Evolutionary conservation across 306 rosid genomes (phyloP).

Genomic region (Begonia loranthoides): DNA sequence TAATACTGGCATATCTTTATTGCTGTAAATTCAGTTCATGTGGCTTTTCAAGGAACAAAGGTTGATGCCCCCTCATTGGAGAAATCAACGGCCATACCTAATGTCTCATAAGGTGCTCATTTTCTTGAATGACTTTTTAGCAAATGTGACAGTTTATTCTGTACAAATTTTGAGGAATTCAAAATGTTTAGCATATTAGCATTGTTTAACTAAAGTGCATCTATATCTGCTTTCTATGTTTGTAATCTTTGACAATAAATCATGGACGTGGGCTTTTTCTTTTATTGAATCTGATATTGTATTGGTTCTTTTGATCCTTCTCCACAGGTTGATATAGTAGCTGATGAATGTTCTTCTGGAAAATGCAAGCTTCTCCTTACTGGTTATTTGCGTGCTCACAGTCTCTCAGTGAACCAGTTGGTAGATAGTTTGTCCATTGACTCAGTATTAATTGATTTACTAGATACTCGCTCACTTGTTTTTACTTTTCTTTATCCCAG

Average conservation of each 20-base stretch:
- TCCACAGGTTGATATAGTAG: slow-evolving; percentile 45
- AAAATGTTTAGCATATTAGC: too few species aligned
- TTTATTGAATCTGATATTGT: neutral
- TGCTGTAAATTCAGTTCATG: slow-evolving; percentile 53
- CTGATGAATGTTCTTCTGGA: slow-evolving; percentile 29
- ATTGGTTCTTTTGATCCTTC: slow-evolving; percentile 4
- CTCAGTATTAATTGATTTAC: slow-evolving; percentile 14
- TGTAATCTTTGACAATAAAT: too few species aligned
- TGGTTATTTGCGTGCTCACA: slow-evolving; percentile 58
- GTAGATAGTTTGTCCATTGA: slow-evolving; percentile 24
- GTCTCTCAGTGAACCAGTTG: slow-evolving; percentile 86
- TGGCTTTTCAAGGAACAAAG: slow-evolving; percentile 91
- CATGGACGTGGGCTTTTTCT: neutral
- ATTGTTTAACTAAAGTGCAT: too few species aligned
- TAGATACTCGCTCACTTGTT: slow-evolving; percentile 8
- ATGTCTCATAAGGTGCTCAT: slow-evolving; percentile 61
- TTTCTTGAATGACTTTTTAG: slow-evolving; percentile 1
- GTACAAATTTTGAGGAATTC: neutral
- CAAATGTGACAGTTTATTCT: neutral
- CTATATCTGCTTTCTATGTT: too few species aligned
- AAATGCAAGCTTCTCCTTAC: slow-evolving; percentile 62
- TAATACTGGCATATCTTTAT: neutral
- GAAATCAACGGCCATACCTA: slow-evolving; percentile 65
- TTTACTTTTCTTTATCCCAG: slow-evolving; percentile 32
- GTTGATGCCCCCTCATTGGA: slow-evolving; percentile 75